Evolutionary conservation across 768 basidiomycete species (phyloP).

Genomic region (Xerocomellus dryophilus): DNA sequence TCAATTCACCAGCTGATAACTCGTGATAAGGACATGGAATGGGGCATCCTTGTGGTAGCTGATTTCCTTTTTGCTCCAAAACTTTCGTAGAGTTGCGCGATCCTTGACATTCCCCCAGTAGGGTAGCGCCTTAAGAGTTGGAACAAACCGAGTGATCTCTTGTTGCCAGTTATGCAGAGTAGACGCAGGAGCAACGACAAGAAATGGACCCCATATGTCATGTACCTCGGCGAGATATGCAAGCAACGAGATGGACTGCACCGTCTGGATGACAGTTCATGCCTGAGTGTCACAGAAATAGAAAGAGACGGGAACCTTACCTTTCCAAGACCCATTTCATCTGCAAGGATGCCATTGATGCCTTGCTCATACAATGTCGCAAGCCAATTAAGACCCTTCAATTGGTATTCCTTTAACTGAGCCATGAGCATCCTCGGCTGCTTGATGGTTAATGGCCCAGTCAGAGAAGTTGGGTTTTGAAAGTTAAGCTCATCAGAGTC

Average conservation of each 20-base stretch:
- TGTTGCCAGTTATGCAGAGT: constrained; percentile 99
- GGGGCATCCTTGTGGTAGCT: constrained; percentile 93
- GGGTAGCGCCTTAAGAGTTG: constrained; percentile 87
- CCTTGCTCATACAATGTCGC: constrained; percentile 98
- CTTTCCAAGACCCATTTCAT: constrained; percentile 97
- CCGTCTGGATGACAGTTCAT: constrained; percentile 54
- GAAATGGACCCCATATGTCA: constrained; percentile 98
- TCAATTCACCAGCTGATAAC: constrained; percentile 82
- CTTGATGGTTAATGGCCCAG: constrained; percentile 76
- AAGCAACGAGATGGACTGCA: constrained; percentile 95
- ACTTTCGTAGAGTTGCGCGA: constrained; percentile 88
- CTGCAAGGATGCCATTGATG: constrained; percentile 98
- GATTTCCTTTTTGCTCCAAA: constrained; percentile 98
- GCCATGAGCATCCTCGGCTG: constrained; percentile 97
- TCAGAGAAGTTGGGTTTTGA: constrained; percentile 94
- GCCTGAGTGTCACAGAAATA: background rate
- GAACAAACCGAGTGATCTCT: constrained; percentile 94
- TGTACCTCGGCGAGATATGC: constrained; percentile 96
- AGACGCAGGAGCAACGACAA: constrained; percentile 95
- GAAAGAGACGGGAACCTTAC: constrained; percentile 33
- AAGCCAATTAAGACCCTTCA: constrained; percentile 97
- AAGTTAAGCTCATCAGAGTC: constrained; percentile 98
- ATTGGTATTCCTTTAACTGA: constrained; percentile 95
- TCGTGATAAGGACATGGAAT: constrained; percentile 95
- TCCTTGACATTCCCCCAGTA: constrained; percentile 99